These are phyloP conservation scores for Trichoderma reesei DNA, from an alignment of 495 filamentous ascomycete species.

Conservation along the genomic window DNA sequence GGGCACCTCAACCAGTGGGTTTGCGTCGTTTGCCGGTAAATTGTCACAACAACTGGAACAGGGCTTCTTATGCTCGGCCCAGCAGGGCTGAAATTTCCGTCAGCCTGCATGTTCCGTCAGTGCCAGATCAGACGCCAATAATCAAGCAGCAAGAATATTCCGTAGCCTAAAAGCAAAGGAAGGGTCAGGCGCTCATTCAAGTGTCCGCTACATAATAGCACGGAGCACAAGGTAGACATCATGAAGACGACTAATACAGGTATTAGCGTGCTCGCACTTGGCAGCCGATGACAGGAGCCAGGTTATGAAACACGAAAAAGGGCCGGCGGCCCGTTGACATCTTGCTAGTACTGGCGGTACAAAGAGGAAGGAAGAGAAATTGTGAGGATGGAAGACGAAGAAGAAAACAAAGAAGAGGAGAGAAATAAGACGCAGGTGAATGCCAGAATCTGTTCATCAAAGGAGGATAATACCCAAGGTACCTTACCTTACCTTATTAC, in stretches of 20 bases:
- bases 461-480: too few relatives aligned
- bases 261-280: background rate
- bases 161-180: background rate
- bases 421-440: too few relatives aligned
- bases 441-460: too few relatives aligned
- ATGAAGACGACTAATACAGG: too few relatives aligned
- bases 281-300: background rate
- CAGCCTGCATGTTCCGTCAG: background rate
- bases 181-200: background rate
- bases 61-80: background rate
- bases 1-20: background rate
- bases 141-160: background rate
- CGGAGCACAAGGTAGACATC: background rate
- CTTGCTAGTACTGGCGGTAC: background rate
- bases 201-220: too few relatives aligned
- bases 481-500: too few relatives aligned
- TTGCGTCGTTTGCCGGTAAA: background rate
- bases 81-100: background rate
- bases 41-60: background rate
- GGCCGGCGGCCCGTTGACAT: slow-evolving; percentile 2
- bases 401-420: too few relatives aligned
- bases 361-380: background rate
- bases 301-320: slow-evolving; percentile 4
- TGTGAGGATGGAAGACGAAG: too few relatives aligned
- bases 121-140: background rate